A percentile compares a stretch with the other conserved stretches of the same genome.
Evolutionary conservation across 768 basidiomycete species (phyloP).

Genomic region (Mycena sanguinolenta): DNA sequence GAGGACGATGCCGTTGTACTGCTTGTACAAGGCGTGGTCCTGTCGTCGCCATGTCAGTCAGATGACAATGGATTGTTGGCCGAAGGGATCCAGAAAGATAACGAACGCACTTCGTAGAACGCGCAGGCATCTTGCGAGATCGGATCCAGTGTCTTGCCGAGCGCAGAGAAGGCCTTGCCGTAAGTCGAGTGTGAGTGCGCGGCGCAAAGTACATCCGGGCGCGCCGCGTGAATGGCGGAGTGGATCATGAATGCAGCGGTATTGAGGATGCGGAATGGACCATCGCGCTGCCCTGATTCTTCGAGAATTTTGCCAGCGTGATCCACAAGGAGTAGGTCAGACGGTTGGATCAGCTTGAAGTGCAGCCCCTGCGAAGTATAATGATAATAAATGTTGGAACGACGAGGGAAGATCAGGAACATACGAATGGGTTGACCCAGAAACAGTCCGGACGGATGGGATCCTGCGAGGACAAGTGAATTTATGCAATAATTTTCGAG

Average conservation of each 20-base stretch:
- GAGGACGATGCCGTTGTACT: slow-evolving; percentile 64
- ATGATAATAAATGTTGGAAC: neutral
- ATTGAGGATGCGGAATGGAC: slow-evolving; percentile 43
- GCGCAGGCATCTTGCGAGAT: slow-evolving; percentile 59
- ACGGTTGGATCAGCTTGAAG: slow-evolving; percentile 59
- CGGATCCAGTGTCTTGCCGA: slow-evolving; percentile 58
- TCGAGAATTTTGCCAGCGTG: slow-evolving; percentile 44
- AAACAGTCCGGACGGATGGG: slow-evolving; percentile 56
- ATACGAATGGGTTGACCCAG: slow-evolving; percentile 64
- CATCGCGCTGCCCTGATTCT: slow-evolving; percentile 41
- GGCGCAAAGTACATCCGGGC: slow-evolving; percentile 61
- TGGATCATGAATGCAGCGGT: slow-evolving; percentile 54
- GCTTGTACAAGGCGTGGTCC: slow-evolving; percentile 57
- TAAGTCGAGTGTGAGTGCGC: slow-evolving; percentile 63
- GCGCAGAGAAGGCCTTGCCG: slow-evolving; percentile 64
- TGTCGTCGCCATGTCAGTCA: neutral
- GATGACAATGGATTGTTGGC: neutral
- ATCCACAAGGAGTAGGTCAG: slow-evolving; percentile 61
- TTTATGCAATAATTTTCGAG: too few relatives aligned
- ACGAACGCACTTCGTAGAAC: slow-evolving; percentile 49
- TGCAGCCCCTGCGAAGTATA: slow-evolving; percentile 55
- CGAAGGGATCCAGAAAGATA: neutral
- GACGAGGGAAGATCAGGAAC: neutral
- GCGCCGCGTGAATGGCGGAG: slow-evolving; percentile 58
- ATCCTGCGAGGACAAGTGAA: slow-evolving; percentile 38